These are phyloP conservation scores for Didymosphaeria variabile DNA, from an alignment of 2,329 filamentous ascomycete species.

Conservation along the genomic window DNA sequence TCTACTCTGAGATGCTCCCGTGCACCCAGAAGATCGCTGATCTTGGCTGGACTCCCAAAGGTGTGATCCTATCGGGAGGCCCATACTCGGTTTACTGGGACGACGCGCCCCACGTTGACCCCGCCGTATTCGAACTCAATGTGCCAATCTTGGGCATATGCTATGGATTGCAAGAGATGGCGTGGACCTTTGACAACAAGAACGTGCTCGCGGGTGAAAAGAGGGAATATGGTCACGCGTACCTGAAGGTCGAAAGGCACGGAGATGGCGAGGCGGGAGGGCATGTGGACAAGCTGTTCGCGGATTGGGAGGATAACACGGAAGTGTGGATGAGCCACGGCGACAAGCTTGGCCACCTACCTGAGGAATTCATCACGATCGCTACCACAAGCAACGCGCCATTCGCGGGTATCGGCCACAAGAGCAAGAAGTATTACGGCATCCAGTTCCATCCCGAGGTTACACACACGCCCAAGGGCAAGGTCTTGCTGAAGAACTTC, in stretches of 20 bases:
- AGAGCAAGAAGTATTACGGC: slow-evolving; percentile 75
- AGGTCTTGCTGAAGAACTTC: slow-evolving; percentile 81
- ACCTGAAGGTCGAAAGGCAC: slow-evolving; percentile 68
- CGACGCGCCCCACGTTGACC: slow-evolving; percentile 80
- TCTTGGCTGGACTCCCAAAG: slow-evolving; percentile 80
- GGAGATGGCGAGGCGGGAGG: slow-evolving; percentile 57
- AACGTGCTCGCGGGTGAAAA: slow-evolving; percentile 75
- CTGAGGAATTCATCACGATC: slow-evolving; percentile 75
- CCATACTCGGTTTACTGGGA: slow-evolving; percentile 83
- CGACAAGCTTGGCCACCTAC: slow-evolving; percentile 82
- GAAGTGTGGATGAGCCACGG: slow-evolving; percentile 88
- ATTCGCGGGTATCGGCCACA: slow-evolving; percentile 81
- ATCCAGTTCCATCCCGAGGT: slow-evolving; percentile 94
- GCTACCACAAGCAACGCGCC: slow-evolving; percentile 79
- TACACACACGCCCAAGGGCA: slow-evolving; percentile 75
- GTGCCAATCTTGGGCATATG: slow-evolving; percentile 71
- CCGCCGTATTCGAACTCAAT: slow-evolving; percentile 78
- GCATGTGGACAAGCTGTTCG: slow-evolving; percentile 81
- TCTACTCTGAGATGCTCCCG: slow-evolving; percentile 88
- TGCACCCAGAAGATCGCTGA: slow-evolving; percentile 85
- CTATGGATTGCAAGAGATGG: slow-evolving; percentile 76
- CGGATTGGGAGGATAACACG: slow-evolving; percentile 74
- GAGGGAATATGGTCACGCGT: slow-evolving; percentile 76
- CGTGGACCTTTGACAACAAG: slow-evolving; percentile 71
- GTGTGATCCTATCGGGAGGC: slow-evolving; percentile 80